These are phyloP conservation scores for Daldinia caldariorum DNA, from an alignment of 495 filamentous ascomycete species.

Conservation along the genomic window DNA sequence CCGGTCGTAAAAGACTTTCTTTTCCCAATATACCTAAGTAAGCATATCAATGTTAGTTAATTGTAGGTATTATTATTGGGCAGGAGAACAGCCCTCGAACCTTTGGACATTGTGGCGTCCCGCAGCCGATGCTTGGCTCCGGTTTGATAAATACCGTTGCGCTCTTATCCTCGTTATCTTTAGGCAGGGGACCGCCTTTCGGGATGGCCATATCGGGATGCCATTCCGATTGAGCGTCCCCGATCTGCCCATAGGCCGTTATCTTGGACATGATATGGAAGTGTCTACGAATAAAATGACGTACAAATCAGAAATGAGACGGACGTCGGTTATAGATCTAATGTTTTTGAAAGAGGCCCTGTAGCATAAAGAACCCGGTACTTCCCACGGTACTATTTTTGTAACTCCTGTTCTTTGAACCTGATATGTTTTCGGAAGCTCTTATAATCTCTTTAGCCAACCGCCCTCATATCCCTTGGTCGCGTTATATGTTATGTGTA, in stretches of 20 bases:
- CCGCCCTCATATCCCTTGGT: not conserved
- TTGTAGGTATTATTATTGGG: not conserved
- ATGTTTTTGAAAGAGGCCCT: not conserved
- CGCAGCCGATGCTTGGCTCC: not conserved
- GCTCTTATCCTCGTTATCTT: slow-evolving; percentile 1
- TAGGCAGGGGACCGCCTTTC: not conserved
- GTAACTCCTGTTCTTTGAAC: not conserved
- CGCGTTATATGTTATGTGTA: too few species aligned
- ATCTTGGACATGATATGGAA: not conserved
- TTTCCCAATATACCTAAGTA: not conserved
- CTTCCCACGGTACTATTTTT: not conserved
- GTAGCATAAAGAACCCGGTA: not conserved
- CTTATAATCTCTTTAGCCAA: not conserved
- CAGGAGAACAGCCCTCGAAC: not conserved
- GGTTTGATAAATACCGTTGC: not conserved
- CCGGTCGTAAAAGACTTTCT: not conserved
- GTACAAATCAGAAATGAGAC: not conserved
- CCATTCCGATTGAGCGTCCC: not conserved
- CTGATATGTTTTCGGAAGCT: not conserved
- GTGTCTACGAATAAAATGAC: not conserved
- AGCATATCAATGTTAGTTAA: not conserved
- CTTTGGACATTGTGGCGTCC: not conserved
- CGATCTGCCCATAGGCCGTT: not conserved
- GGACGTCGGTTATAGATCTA: not conserved
- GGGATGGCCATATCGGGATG: not conserved